Conservation (phyloP, 768 basidiomycete species). For the button mushroom (Agaricus bisporus) region DNA sequence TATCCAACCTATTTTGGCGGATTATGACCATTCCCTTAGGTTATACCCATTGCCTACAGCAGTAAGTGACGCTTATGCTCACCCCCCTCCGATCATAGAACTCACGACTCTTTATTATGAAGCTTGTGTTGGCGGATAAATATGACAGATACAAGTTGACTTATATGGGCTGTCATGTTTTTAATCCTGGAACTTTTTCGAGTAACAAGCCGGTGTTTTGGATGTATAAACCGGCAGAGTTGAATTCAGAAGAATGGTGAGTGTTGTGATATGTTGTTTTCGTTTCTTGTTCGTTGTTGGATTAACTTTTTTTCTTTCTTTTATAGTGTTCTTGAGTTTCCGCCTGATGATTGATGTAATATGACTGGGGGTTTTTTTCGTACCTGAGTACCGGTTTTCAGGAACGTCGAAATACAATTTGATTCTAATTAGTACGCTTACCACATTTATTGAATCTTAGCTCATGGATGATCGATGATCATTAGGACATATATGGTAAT, state of each 20-base stretch:
- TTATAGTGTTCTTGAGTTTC: constrained; percentile 6
- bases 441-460: too few species aligned
- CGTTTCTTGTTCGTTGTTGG: background rate
- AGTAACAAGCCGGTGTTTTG: constrained; percentile 81
- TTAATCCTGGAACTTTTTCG: constrained; percentile 94
- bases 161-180: constrained; percentile 97
- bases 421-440: too few species aligned
- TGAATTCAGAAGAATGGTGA: constrained; percentile 83
- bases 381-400: too few species aligned
- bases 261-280: constrained; percentile 8
- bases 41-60: constrained; percentile 92
- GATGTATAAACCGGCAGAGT: constrained; percentile 81
- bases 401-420: background rate
- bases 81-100: too few species aligned
- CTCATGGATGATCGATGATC: too few species aligned
- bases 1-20: constrained; percentile 82
- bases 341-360: background rate
- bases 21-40: constrained; percentile 87
- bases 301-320: background rate
- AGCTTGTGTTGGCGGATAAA: constrained; percentile 93
- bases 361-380: background rate
- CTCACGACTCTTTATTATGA: background rate
- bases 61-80: constrained; percentile 37
- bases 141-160: constrained; percentile 95
- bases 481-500: too few species aligned